Evolutionary conservation across 2,329 filamentous ascomycete genomes (phyloP).

Genomic region (Periconia sp.): DNA sequence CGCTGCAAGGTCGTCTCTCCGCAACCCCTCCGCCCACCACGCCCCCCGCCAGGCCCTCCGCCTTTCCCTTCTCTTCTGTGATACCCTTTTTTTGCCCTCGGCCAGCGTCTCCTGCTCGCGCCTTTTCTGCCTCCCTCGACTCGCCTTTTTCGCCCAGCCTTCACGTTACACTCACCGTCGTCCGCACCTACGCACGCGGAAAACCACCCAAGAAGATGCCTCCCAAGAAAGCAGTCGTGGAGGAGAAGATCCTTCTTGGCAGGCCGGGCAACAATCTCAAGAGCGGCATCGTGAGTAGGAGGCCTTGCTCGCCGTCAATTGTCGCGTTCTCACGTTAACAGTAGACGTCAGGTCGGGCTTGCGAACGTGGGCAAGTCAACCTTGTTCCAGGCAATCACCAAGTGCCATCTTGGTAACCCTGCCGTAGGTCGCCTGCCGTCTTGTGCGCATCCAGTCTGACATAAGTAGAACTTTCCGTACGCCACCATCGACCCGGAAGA

Average conservation of each 20-base stretch:
- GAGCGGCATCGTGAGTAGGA: conserved; percentile 93
- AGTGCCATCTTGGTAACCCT: conserved; percentile 95
- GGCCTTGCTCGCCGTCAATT: conserved; percentile 40
- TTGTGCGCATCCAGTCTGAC: conserved; percentile 20
- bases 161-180: conserved; percentile 47
- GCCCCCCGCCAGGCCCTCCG: conserved; percentile 47
- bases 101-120: conserved; percentile 57
- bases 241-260: conserved; percentile 96
- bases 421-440: conserved; percentile 66
- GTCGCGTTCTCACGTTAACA: conserved; percentile 51
- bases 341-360: conserved; percentile 79
- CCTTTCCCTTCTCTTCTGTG: conserved; percentile 56
- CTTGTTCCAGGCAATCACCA: conserved; percentile 99
- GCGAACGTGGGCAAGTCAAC: conserved; percentile 99
- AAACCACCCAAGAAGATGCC: conserved; percentile 82
- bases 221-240: conserved; percentile 89
- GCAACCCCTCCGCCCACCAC: conserved; percentile 36
- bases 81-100: conserved; percentile 59
- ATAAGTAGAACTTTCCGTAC: conserved; percentile 88
- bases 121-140: conserved; percentile 43
- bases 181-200: conserved; percentile 63
- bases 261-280: conserved; percentile 97
- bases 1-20: conserved; percentile 42
- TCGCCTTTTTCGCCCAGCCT: conserved; percentile 47
- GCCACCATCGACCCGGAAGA: conserved; percentile 99